Conservation (phyloP, 1,284 basidiomycete species). For the Pseudozyma sp. region DNA sequence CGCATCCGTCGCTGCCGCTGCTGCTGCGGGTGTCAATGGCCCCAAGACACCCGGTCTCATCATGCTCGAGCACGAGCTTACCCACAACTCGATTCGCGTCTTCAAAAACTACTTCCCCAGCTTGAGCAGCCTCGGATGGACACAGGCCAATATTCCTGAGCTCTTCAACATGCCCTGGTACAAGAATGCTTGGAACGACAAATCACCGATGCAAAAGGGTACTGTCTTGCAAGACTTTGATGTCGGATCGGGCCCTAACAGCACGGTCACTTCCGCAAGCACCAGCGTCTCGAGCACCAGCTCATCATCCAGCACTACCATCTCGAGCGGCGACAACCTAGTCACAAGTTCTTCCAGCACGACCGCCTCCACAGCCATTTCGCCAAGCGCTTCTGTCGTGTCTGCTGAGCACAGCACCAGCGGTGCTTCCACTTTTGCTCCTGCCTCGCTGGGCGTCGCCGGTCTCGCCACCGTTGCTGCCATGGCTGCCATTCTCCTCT, state of each 20-base stretch:
- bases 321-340: constrained; percentile 3
- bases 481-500: constrained; percentile 21
- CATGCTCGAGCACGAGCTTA: constrained; percentile 86
- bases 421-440: constrained; percentile 17
- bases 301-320: neutral
- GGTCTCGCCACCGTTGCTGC: constrained; percentile 20
- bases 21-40: constrained; percentile 28
- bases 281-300: neutral
- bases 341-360: neutral
- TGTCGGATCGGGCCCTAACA: constrained; percentile 8
- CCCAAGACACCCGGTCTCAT: constrained; percentile 76
- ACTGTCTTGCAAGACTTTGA: constrained; percentile 29
- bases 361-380: constrained; percentile 2
- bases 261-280: constrained; percentile 1
- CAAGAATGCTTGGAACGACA: constrained; percentile 47
- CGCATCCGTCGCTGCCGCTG: constrained; percentile 42
- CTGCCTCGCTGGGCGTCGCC: constrained; percentile 16
- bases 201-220: constrained; percentile 20
- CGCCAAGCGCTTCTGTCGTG: neutral
- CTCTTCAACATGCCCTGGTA: constrained; percentile 50
- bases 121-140: constrained; percentile 79
- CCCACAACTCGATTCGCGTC: constrained; percentile 74
- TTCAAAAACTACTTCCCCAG: constrained; percentile 79
- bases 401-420: constrained; percentile 6
- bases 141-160: constrained; percentile 38